Evolutionary conservation across 148 eudicot genomes (phyloP).

Genomic region (Rhododendron griersonianum): DNA sequence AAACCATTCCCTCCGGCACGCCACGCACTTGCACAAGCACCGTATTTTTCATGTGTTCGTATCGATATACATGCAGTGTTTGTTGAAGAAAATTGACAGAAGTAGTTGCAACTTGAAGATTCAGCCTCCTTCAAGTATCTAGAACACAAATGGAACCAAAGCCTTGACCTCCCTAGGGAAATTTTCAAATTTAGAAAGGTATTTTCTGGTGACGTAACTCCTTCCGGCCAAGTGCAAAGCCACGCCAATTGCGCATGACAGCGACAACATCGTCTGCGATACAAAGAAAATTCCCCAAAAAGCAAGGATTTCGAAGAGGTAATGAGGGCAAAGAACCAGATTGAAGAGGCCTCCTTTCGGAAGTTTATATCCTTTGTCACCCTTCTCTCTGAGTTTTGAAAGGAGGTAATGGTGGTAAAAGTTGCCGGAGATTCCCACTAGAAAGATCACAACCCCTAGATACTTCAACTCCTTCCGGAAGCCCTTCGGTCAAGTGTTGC

Average conservation of each 20-base stretch:
- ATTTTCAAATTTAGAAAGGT: conserved; percentile 30
- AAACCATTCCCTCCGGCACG: background rate
- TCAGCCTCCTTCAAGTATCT: background rate
- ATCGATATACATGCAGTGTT: background rate
- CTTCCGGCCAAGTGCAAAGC: conserved; percentile 28
- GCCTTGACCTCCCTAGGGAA: conserved; percentile 37
- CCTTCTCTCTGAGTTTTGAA: conserved; percentile 24
- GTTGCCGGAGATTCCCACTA: conserved; percentile 28
- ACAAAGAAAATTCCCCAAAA: conserved; percentile 27
- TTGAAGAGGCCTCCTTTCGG: conserved; percentile 35
- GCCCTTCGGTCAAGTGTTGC: conserved; percentile 12
- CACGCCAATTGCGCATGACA: conserved; percentile 6
- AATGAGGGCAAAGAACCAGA: conserved; percentile 41
- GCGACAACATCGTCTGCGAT: conserved; percentile 22
- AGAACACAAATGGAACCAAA: conserved; percentile 35
- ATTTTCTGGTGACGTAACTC: conserved; percentile 33
- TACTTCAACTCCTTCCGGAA: conserved; percentile 18
- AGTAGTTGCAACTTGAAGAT: background rate
- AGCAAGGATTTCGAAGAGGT: conserved; percentile 30
- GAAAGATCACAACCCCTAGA: conserved; percentile 8
- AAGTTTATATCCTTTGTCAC: conserved; percentile 30
- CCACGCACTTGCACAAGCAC: background rate
- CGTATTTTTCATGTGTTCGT: too few relatives aligned
- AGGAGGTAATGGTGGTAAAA: conserved; percentile 37
- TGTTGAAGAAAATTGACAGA: background rate